These are phyloP conservation scores for Salvia miltiorrhiza DNA, from an alignment of 257 asterid species.

Conservation along the genomic window DNA sequence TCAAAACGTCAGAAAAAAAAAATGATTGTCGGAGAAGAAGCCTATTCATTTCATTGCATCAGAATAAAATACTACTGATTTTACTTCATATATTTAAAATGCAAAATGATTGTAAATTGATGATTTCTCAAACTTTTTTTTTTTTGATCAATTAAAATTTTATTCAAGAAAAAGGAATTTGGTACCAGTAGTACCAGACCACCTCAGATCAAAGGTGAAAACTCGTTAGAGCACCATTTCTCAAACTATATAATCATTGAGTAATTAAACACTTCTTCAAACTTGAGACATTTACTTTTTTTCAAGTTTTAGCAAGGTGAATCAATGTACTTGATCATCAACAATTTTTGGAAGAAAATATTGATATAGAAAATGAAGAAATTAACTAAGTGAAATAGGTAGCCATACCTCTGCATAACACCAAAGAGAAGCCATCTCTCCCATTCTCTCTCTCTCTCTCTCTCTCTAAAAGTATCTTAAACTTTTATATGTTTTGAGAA, in stretches of 20 bases:
- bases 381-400: background rate
- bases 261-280: too few species aligned
- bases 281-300: background rate
- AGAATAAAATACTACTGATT: background rate
- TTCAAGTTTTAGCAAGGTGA: too few species aligned
- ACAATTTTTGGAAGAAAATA: background rate
- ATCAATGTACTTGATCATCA: too few species aligned
- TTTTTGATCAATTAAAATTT: too few species aligned
- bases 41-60: background rate
- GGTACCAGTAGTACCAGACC: too few species aligned
- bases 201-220: too few species aligned
- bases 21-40: background rate
- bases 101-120: background rate
- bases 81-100: background rate
- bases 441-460: slow-evolving; percentile 44
- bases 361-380: background rate
- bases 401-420: slow-evolving; percentile 63
- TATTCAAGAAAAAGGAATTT: too few species aligned
- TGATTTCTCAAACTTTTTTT: too few species aligned
- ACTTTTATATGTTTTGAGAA: background rate
- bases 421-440: slow-evolving; percentile 62
- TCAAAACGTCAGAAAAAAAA: background rate
- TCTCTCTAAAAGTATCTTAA: background rate
- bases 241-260: too few species aligned
- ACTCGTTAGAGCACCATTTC: too few species aligned